Percentiles rank a stretch among this genome's conserved stretches.
These are phyloP conservation scores for Apiospora aurea DNA, from an alignment of 2,329 filamentous ascomycete genomes.

Conservation along the genomic window DNA sequence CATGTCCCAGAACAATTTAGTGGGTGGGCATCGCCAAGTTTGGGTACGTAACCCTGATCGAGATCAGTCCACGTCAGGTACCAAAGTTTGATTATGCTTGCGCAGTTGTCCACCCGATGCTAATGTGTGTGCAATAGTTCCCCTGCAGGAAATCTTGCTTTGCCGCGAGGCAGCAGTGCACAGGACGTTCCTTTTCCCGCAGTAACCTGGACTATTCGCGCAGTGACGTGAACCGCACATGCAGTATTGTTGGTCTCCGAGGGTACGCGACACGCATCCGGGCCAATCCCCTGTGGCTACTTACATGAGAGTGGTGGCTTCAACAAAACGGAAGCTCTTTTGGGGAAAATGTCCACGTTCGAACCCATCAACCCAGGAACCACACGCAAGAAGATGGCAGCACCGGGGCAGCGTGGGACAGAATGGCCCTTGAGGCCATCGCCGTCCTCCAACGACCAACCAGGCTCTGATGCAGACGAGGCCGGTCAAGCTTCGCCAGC, in stretches of 20 bases:
- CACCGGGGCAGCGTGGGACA: not conserved
- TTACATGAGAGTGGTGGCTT: constrained; percentile 10
- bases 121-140: constrained; percentile 8
- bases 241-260: not conserved
- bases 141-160: constrained; percentile 2
- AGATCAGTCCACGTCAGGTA: not conserved
- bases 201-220: not conserved
- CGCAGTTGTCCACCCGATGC: not conserved
- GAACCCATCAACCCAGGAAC: constrained; percentile 11
- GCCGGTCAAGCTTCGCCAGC: not conserved
- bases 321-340: not conserved
- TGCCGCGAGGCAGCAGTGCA: not conserved
- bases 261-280: constrained; percentile 15
- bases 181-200: not conserved
- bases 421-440: constrained; percentile 13
- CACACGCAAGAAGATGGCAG: constrained; percentile 8
- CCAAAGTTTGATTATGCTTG: constrained; percentile 16
- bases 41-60: constrained; percentile 20
- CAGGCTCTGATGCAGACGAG: not conserved
- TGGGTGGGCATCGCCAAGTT: not conserved
- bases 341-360: constrained; percentile 9
- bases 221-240: not conserved
- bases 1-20: constrained; percentile 16
- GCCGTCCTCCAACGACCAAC: not conserved
- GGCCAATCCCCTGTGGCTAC: not conserved